Base-by-base conservation (phyloP, 148 eudicot species). In the Cornus kousa region DNA sequence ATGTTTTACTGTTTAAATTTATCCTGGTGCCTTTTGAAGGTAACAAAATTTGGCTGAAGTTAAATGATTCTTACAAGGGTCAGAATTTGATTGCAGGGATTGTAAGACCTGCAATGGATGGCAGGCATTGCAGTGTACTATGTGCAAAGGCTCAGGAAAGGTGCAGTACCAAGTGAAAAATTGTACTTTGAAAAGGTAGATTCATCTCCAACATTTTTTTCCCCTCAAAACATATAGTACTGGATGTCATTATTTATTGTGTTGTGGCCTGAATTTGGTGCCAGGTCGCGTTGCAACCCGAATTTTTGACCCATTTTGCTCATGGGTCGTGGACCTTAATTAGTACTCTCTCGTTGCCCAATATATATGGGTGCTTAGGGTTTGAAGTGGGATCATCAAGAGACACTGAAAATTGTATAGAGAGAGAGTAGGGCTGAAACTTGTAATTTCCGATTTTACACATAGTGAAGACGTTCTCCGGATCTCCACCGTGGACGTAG, bases 101-200 rank as follows among this genome's bases (percentile, higher is more conserved):
- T 94, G 98, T 80, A 79, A 79, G 82, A 91, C 97, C 28, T 94
- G 98, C 83, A 83, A 78, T 76, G 97, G 98, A 73, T 94, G 98
- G 98, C 90, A 90, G 79, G 95, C 97, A 72, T 79, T 94, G 84
- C 91, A 87, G 72, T 94, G 98, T 82, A 92, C 98, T 20, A 86
- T 90, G 98, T 94, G 98, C 87, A 89, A 68, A 88, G 98, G 98
- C 73, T 79, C 86, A 66, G 98, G 97, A 48, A 91, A 85, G 76
- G 98, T 94, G 85, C 95, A 87, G 59, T 94, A 90, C 90, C 92
- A 93, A 82, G 95, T 94, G 78, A 92, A 89, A 88, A 82, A 81
- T 72, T 89, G 85, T 81, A 78, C 87, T 37, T 87, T 90, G 84
- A 91, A 82, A 79, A 88, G 98, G 97, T 92, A 85, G 67, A 77